These are phyloP conservation scores for Aegilops bicornis DNA, from an alignment of 176 grass and related monocot genomes.

Conservation along the genomic window DNA sequence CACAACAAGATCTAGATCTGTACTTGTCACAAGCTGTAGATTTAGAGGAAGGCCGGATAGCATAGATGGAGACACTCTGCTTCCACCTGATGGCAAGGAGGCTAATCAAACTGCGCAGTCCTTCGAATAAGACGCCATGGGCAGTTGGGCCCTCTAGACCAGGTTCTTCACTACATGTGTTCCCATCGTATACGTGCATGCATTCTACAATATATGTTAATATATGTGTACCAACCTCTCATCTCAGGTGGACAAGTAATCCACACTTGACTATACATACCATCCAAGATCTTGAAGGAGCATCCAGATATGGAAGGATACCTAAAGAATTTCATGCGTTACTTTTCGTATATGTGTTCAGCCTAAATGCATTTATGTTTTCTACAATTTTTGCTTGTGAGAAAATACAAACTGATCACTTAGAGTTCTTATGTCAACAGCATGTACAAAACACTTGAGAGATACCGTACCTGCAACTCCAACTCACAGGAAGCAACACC, in stretches of 20 bases:
- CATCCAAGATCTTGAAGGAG: background rate
- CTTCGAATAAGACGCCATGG: too few species aligned
- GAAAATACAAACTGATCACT: background rate
- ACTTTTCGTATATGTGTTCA: background rate
- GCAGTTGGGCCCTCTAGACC: too few species aligned
- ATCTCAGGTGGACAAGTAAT: background rate
- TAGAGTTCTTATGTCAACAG: conserved; percentile 32
- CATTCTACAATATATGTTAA: too few species aligned
- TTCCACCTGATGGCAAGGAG: background rate
- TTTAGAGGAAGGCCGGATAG: background rate
- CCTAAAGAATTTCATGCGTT: background rate
- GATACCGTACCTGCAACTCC: conserved; percentile 61
- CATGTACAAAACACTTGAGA: conserved; percentile 86
- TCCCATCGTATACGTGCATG: too few species aligned
- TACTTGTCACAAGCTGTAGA: background rate
- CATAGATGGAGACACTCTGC: background rate
- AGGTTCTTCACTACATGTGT: too few species aligned
- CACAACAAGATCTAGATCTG: background rate
- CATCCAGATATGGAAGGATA: background rate
- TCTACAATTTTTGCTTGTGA: background rate
- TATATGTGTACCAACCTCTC: background rate
- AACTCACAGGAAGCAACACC: conserved; percentile 48
- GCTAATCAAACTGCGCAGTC: too few species aligned
- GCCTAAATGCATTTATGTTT: background rate
- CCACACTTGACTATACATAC: background rate